Percentiles rank a stretch among this genome's conserved stretches.
These are phyloP conservation scores for Cubamyces lactineus DNA, from an alignment of 768 basidiomycete genomes.

Conservation along the genomic window DNA sequence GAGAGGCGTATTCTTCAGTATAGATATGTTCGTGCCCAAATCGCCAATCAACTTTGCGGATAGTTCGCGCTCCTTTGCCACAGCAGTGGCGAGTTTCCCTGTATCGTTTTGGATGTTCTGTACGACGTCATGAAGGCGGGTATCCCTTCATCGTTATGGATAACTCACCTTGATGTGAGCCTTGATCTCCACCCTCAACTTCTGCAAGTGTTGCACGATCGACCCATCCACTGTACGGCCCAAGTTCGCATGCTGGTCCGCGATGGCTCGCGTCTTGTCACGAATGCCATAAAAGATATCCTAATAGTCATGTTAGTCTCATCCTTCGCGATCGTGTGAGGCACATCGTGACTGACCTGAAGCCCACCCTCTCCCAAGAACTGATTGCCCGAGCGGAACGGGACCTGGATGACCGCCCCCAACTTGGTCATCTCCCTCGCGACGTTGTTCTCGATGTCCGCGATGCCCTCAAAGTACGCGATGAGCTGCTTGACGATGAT, in stretches of 20 bases:
- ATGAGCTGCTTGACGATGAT: slow-evolving; percentile 95
- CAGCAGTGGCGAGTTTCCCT: slow-evolving; percentile 85
- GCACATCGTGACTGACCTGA: slow-evolving; percentile 52
- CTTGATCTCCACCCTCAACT: slow-evolving; percentile 93
- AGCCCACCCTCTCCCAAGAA: slow-evolving; percentile 98
- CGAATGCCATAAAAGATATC: slow-evolving; percentile 92
- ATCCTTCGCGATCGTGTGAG: no score
- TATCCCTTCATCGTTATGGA: neutral
- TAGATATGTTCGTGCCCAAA: slow-evolving; percentile 82
- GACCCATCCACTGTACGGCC: slow-evolving; percentile 96
- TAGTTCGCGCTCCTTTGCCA: slow-evolving; percentile 91
- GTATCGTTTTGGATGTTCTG: slow-evolving; percentile 96
- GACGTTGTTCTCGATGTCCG: slow-evolving; percentile 94
- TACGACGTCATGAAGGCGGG: neutral
- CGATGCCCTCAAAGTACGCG: slow-evolving; percentile 83
- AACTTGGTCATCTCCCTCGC: slow-evolving; percentile 93
- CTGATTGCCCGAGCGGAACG: slow-evolving; percentile 94
- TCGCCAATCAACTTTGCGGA: slow-evolving; percentile 87
- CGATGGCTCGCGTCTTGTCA: slow-evolving; percentile 90
- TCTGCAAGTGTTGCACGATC: slow-evolving; percentile 97
- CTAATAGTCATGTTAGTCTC: slow-evolving; percentile 38
- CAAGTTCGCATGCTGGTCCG: slow-evolving; percentile 95
- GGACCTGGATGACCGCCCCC: slow-evolving; percentile 95
- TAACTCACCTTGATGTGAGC: slow-evolving; percentile 89
- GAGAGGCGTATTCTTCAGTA: slow-evolving; percentile 96